These are phyloP conservation scores for Chlamydomonas reinhardtii DNA, from an alignment of 163 green algal genomes.

Conservation along the genomic window DNA sequence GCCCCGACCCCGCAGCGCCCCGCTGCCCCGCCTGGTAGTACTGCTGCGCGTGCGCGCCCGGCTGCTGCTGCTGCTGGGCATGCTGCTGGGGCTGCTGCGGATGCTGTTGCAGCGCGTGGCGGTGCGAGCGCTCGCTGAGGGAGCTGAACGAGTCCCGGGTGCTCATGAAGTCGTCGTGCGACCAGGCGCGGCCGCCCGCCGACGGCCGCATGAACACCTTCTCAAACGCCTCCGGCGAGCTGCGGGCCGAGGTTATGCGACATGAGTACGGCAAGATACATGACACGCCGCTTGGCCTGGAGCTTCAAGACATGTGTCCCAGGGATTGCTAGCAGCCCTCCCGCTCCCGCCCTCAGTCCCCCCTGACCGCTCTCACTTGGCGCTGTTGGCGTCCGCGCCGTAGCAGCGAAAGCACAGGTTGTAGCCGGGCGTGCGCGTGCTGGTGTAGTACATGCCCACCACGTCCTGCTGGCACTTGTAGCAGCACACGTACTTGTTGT, in stretches of 20 bases:
- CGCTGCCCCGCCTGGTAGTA: neutral
- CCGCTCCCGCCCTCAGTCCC: no score
- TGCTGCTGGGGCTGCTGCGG: constrained; percentile 29
- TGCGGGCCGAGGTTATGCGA: constrained; percentile 2
- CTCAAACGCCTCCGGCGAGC: constrained; percentile 51
- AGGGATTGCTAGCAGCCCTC: no score
- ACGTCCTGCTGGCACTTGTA: constrained; percentile 69
- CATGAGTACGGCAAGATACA: no score
- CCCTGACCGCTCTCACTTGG: neutral
- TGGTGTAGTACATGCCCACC: constrained; percentile 73
- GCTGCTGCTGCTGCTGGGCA: constrained; percentile 47
- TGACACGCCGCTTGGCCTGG: no score
- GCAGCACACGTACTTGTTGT: constrained; percentile 66
- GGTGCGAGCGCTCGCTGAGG: constrained; percentile 47
- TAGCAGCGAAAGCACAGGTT: constrained; percentile 69
- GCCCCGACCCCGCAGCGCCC: neutral
- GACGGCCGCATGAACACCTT: constrained; percentile 57
- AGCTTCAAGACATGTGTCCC: no score
- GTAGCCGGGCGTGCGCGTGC: constrained; percentile 37
- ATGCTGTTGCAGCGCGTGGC: neutral
- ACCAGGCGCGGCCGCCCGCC: constrained; percentile 50
- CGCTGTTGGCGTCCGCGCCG: constrained; percentile 5
- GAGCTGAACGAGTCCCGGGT: constrained; percentile 70
- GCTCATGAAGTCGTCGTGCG: constrained; percentile 70
- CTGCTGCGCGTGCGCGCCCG: constrained; percentile 33